phyloP scores from a whole-genome alignment of 257 asterid species.

The Marsdenia floribunda region DNA sequence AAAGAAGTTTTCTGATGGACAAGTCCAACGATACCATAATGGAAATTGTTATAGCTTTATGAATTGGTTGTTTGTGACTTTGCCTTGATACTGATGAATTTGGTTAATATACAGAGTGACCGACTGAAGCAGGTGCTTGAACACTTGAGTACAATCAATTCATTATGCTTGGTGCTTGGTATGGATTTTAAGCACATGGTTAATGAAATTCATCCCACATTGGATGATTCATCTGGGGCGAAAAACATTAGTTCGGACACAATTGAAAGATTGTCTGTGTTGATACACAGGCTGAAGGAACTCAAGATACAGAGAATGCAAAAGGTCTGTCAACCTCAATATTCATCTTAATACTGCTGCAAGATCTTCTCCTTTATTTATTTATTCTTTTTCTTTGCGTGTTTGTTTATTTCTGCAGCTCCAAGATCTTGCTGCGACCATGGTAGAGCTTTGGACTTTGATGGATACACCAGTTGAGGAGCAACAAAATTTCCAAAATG shows the following conservation, averaged over 20 bases:
- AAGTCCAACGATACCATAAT: not conserved
- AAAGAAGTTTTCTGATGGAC: not conserved
- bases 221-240: conserved; percentile 38
- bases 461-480: conserved; percentile 82
- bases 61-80: conserved; percentile 5
- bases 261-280: conserved; percentile 46
- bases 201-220: conserved; percentile 52
- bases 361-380: not conserved
- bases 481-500: conserved; percentile 58
- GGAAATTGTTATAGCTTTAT: not conserved
- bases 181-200: conserved; percentile 56
- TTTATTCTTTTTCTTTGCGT: conserved; percentile 7
- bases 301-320: conserved; percentile 65
- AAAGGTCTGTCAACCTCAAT: conserved; percentile 38
- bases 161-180: conserved; percentile 70
- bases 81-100: conserved; percentile 11
- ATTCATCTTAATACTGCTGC: conserved; percentile 2
- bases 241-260: conserved; percentile 50
- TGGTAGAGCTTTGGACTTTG: conserved; percentile 84
- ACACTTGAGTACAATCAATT: conserved; percentile 44
- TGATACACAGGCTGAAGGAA: conserved; percentile 40
- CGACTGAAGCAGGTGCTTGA: conserved; percentile 60
- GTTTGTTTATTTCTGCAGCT: conserved; percentile 41
- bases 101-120: conserved; percentile 38
- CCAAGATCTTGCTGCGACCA: conserved; percentile 75